Conservation (phyloP, 2,329 filamentous ascomycete genomes). For the Cercospora sp. region DNA sequence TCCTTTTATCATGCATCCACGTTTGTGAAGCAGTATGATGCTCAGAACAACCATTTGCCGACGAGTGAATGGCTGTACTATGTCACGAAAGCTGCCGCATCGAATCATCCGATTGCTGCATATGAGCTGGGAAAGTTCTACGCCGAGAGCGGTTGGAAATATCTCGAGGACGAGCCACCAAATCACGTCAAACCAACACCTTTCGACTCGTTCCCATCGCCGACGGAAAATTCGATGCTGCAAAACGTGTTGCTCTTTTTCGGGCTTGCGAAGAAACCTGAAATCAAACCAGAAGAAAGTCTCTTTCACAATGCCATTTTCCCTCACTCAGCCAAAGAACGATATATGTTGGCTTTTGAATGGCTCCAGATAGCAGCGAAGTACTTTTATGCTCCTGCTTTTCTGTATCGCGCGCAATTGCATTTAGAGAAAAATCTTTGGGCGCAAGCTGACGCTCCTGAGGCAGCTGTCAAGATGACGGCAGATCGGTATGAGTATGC, state of each 20-base stretch:
- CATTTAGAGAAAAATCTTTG: conserved; percentile 30
- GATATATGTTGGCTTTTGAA: conserved; percentile 31
- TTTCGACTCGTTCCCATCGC: conserved; percentile 36
- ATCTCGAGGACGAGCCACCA: conserved; percentile 39
- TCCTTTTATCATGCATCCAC: conserved; percentile 42
- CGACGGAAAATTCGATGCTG: background rate
- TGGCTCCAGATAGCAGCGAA: conserved; percentile 33
- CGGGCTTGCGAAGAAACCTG: conserved; percentile 8
- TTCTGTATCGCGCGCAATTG: conserved; percentile 32
- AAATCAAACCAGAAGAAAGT: conserved; percentile 21
- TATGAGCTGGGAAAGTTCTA: conserved; percentile 46
- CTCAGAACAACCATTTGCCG: conserved; percentile 27
- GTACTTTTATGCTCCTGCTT: conserved; percentile 33
- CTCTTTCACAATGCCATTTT: conserved; percentile 35
- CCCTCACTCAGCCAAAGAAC: conserved; percentile 29
- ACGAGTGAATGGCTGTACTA: conserved; percentile 46
- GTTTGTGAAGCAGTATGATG: conserved; percentile 27
- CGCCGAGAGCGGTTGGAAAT: conserved; percentile 35
- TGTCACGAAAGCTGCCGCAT: conserved; percentile 49
- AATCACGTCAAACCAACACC: conserved; percentile 38
- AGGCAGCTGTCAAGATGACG: conserved; percentile 29
- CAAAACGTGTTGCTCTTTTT: conserved; percentile 6
- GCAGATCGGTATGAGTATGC: conserved; percentile 32
- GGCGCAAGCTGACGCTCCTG: conserved; percentile 29
- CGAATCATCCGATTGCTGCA: conserved; percentile 43